A percentile compares a stretch with the other conserved stretches of the same genome.
Evolutionary conservation across 2,329 filamentous ascomycete genomes (phyloP).

Genomic region (Macroventuria anomochaeta): DNA sequence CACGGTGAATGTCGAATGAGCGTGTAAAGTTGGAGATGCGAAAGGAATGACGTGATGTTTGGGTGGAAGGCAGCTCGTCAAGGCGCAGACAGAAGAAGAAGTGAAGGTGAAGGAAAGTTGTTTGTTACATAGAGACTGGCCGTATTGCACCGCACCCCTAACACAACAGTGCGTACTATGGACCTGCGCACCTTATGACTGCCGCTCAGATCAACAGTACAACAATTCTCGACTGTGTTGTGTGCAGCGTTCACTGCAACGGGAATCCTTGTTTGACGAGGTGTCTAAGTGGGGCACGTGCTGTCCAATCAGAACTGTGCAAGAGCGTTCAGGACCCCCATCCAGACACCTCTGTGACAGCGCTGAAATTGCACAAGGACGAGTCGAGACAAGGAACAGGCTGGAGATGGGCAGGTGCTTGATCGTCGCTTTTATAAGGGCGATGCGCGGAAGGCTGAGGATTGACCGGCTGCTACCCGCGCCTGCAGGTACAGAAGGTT

Average conservation of each 20-base stretch:
- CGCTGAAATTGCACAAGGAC: conserved; percentile 22
- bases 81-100: conserved; percentile 22
- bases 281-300: conserved; percentile 16
- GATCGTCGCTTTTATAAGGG: conserved; percentile 5
- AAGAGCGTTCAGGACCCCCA: conserved; percentile 14
- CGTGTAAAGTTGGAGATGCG: conserved; percentile 1
- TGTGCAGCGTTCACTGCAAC: conserved; percentile 16
- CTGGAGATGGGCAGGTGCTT: conserved; percentile 8
- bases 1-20: conserved; percentile 5
- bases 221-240: conserved; percentile 15
- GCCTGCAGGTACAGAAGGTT: conserved; percentile 8
- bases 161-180: conserved; percentile 8
- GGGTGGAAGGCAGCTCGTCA: conserved; percentile 26
- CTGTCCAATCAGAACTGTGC: conserved; percentile 24
- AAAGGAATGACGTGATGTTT: conserved; percentile 21
- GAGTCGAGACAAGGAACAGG: conserved; percentile 6
- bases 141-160: conserved; percentile 6
- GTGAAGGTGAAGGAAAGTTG: conserved; percentile 10
- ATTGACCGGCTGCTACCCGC: conserved; percentile 18
- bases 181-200: conserved; percentile 10
- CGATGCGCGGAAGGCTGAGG: conserved; percentile 16
- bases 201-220: conserved; percentile 15
- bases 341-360: conserved; percentile 18
- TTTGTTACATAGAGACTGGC: conserved; percentile 8
- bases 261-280: conserved; percentile 14